phyloP scores from a whole-genome alignment of 2,329 filamentous ascomycete genomes.

The Diaporthe velutina region DNA sequence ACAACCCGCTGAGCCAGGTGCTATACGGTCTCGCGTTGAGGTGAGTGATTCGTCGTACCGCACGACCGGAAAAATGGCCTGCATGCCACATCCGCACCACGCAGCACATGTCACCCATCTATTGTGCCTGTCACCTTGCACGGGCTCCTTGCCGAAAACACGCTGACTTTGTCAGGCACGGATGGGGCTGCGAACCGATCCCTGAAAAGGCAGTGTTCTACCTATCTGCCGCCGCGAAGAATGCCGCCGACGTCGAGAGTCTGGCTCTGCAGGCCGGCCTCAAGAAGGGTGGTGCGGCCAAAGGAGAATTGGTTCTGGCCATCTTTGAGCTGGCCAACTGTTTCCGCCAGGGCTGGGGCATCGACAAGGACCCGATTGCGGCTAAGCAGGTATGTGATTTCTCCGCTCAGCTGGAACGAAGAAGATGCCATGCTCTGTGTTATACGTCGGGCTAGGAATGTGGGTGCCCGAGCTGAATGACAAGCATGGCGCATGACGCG shows the following conservation, averaged over 20 bases:
- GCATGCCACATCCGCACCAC: background rate
- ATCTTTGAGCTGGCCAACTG: constrained; percentile 96
- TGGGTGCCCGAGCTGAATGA: background rate
- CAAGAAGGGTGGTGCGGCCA: constrained; percentile 93
- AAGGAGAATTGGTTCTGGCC: constrained; percentile 94
- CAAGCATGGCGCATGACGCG: background rate
- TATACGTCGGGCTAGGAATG: background rate
- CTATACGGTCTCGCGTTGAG: constrained; percentile 92
- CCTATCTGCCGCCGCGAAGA: constrained; percentile 89
- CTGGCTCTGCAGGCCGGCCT: constrained; percentile 87
- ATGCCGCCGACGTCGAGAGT: constrained; percentile 88
- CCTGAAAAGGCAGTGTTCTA: constrained; percentile 82
- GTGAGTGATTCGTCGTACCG: constrained; percentile 63
- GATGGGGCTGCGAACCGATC: constrained; percentile 88
- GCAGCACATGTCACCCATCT: background rate
- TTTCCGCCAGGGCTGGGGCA: constrained; percentile 96
- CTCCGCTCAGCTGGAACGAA: background rate
- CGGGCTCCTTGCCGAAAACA: background rate
- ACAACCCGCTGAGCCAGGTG: constrained; percentile 95
- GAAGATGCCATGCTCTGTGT: background rate
- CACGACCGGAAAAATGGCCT: background rate
- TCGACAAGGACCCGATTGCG: constrained; percentile 86
- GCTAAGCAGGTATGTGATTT: constrained; percentile 73
- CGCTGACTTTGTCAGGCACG: constrained; percentile 73
- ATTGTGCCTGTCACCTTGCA: too few relatives aligned